Conservation (phyloP, 225 moss, liverwort and hornwort species). For the Neckera pumila region DNA sequence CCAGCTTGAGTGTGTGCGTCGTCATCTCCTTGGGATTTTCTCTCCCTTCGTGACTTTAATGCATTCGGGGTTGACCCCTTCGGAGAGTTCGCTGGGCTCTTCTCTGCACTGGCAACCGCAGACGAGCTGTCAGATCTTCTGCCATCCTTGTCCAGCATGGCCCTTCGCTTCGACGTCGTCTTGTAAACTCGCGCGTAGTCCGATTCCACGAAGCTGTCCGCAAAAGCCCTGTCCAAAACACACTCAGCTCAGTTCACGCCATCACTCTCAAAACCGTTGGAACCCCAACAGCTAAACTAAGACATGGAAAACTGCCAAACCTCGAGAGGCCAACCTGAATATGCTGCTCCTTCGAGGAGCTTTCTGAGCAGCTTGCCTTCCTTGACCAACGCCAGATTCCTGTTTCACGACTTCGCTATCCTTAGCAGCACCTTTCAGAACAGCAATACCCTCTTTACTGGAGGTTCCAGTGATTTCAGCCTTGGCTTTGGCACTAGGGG, state of each 20-base stretch:
- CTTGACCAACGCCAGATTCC: slow-evolving; percentile 6
- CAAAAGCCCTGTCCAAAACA: slow-evolving; percentile 48
- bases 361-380: slow-evolving; percentile 10
- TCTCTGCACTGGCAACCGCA: slow-evolving; percentile 14
- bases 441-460: background rate
- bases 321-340: slow-evolving; percentile 12
- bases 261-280: background rate
- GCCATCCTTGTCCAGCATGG: slow-evolving; percentile 82
- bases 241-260: background rate
- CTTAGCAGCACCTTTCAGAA: background rate
- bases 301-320: background rate
- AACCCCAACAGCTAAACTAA: background rate
- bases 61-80: background rate
- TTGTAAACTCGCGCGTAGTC: slow-evolving; percentile 96
- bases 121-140: slow-evolving; percentile 33
- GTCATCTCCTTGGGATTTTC: slow-evolving; percentile 2
- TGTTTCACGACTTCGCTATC: slow-evolving; percentile 5
- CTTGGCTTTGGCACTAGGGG: slow-evolving; percentile 11
- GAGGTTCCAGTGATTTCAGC: background rate
- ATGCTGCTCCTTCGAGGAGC: slow-evolving; percentile 28
- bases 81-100: background rate
- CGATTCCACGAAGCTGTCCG: slow-evolving; percentile 81
- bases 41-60: slow-evolving; percentile 3
- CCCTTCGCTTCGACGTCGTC: slow-evolving; percentile 91
- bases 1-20: background rate